Evolutionary conservation across 2,329 filamentous ascomycete genomes (phyloP).

Genomic region (Chrysoporthe deuterocubensis): DNA sequence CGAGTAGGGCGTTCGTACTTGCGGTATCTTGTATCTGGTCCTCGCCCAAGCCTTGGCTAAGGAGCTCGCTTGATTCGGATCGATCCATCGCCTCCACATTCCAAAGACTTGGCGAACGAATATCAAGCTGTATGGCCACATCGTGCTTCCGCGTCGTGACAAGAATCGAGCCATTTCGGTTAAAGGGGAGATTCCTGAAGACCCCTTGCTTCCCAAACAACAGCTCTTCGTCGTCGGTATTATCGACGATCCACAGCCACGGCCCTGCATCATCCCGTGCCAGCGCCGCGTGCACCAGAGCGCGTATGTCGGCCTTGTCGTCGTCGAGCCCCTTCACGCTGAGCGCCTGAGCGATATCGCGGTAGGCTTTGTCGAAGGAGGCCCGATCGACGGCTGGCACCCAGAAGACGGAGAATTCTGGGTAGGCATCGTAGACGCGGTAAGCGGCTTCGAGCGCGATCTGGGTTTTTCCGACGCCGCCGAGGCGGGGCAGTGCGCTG

Average conservation of each 20-base stretch:
- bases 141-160: conserved; percentile 36
- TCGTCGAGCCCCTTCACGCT: conserved; percentile 37
- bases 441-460: conserved; percentile 43
- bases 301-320: conserved; percentile 41
- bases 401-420: conserved; percentile 46
- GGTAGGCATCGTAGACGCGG: conserved; percentile 32
- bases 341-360: conserved; percentile 38
- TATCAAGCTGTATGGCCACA: conserved; percentile 24
- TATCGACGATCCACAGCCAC: conserved; percentile 51
- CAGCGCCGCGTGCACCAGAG: conserved; percentile 41
- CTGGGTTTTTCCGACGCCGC: conserved; percentile 39
- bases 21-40: conserved; percentile 31
- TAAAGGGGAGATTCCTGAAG: conserved; percentile 38
- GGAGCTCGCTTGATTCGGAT: conserved; percentile 32
- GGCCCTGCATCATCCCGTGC: conserved; percentile 33
- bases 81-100: conserved; percentile 32
- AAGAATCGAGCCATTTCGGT: conserved; percentile 36
- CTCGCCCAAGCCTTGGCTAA: conserved; percentile 30
- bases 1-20: conserved; percentile 35
- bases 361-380: conserved; percentile 42
- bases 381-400: conserved; percentile 37
- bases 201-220: conserved; percentile 33
- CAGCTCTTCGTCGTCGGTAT: conserved; percentile 45
- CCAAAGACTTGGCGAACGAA: conserved; percentile 30
- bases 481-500: not conserved